Base-by-base conservation (phyloP, 2,329 filamentous ascomycete genomes). In the Talaromyces sp. region DNA sequence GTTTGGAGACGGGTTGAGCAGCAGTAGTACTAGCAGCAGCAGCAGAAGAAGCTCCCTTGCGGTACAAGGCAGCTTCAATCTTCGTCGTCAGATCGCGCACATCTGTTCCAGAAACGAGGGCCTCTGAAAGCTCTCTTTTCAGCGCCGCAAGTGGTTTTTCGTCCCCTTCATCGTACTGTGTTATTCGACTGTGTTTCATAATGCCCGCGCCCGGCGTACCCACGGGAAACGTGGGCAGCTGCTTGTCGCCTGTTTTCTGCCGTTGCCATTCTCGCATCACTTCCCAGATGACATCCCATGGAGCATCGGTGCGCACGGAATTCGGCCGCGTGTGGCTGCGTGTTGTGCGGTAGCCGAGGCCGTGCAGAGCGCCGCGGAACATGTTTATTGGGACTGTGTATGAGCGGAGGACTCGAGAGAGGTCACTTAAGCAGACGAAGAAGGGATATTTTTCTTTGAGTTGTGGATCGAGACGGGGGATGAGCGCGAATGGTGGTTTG, bases 241-340 rank as follows among this genome's bases (percentile, higher is more conserved):
- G 85, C 72, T 90, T 96, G 62, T 96, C 82, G 0, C 93, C 92
- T 0, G 85, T 83, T 69, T 89, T 90, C 72, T 96, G 92, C 28
- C 89, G 85, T 14, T 90, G 86, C 92, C 92, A 99, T 76, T 96
- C 92, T 30, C 91, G 85, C 86, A 98, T 95, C 31, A 98, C 81
- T 72, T 96, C 90, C 93, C 95, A 98, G 55, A 99, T 85, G 0
- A 91, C 87, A 4, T 82, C 82, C 92, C 92, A 99, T 0, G 93
- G 91, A 14, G 95, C 95, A 75, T 98, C 87, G 0, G 95, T 98
- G 79, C 96, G 96, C 76, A 98, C 87, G 70, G 91, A 95, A 30
- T 93, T 94, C 0, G 91, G 85, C 67, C 92, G 92, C 68, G 92
- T 92, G 75, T 99, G 95, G 68, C 91, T 96, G 69, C 94, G 87